Evolutionary conservation across 169 alveolate genomes (phyloP), one percentile per base, ranked within the genome.

Genomic region (Plasmodium reichenowi): DNA sequence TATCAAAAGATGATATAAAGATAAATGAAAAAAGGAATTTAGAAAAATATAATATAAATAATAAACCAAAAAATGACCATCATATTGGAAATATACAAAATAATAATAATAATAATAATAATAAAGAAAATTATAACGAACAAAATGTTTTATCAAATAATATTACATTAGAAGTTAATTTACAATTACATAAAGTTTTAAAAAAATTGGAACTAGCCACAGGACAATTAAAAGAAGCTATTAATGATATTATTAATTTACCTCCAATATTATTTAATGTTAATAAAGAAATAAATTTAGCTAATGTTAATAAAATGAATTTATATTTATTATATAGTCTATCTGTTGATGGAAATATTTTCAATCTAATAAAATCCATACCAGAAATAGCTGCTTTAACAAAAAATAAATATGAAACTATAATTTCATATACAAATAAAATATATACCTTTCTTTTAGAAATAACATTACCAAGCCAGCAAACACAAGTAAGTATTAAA

Each of bases 251-350:
- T 32, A 38, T 86, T 66, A 45, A 54, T 12, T 72, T 86, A 38
- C 92, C 92, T 3, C 92, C 92, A 12, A 70, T 86, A 59, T 45
- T 86, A 66, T 86, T 86, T 86, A 86, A 86, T 74, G 48, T 72
- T 43, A 86, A 86, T 62, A 71, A 71, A 47, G 75, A 86, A 72
- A 71, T 71, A 52, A 32, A 24, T 12, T 29, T 15, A 43, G 59
- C 45, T 22, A 86, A 86, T 86, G 13, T 60, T n/a, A 70, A 59
- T 66, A 86, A 86, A 86, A 47, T 72, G 2, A 86, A 87, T 20
- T 67, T 86, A n/a, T 56, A 86, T 67, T 60, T 72, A 60, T 72
- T 86, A 66, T 86, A 86, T 86, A 86, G 92, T 38, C 43, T 86
- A 24, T 48, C 92, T 2, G 92, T 86, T 6, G 92, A 86, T 72